These are phyloP conservation scores for Monascus ruber DNA, from an alignment of 2,329 filamentous ascomycete genomes.

Conservation along the genomic window DNA sequence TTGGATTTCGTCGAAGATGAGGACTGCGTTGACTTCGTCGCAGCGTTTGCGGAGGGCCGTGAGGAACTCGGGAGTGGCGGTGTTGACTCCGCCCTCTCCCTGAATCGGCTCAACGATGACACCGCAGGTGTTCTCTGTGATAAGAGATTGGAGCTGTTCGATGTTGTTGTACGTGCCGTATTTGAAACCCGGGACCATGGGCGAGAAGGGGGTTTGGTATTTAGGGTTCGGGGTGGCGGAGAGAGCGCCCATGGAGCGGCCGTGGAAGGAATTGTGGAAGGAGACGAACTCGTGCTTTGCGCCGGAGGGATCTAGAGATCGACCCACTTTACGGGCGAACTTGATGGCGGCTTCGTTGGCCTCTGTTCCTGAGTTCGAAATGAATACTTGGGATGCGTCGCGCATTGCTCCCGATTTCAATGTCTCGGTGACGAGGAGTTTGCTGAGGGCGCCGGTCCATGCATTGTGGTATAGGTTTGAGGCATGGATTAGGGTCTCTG, in stretches of 20 bases:
- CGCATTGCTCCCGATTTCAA: constrained; percentile 69
- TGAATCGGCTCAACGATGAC: constrained; percentile 97
- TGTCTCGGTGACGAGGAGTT: constrained; percentile 74
- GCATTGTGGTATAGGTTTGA: constrained; percentile 97
- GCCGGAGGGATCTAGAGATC: constrained; percentile 58
- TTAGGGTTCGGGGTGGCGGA: constrained; percentile 98
- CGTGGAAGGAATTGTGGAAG: constrained; percentile 88
- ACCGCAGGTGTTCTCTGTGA: constrained; percentile 79
- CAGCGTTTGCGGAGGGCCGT: constrained; percentile 72
- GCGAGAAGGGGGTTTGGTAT: constrained; percentile 88
- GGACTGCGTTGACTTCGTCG: constrained; percentile 72
- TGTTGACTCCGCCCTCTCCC: constrained; percentile 86
- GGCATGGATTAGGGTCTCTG: constrained; percentile 71
- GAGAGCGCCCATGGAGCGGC: constrained; percentile 85
- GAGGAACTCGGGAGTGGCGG: constrained; percentile 73
- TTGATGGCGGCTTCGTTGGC: constrained; percentile 98
- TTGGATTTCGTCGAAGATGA: constrained; percentile 96
- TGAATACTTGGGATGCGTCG: constrained; percentile 67
- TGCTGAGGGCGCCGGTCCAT: constrained; percentile 83
- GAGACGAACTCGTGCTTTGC: constrained; percentile 76
- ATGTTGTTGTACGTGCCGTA: constrained; percentile 82
- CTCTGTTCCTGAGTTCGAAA: constrained; percentile 94
- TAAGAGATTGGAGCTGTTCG: constrained; percentile 55
- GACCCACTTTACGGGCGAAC: constrained; percentile 85
- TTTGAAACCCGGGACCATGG: constrained; percentile 88